phyloP scores from a whole-genome alignment of 139 green algal species.

The Chlamydomonas schloesseri region DNA sequence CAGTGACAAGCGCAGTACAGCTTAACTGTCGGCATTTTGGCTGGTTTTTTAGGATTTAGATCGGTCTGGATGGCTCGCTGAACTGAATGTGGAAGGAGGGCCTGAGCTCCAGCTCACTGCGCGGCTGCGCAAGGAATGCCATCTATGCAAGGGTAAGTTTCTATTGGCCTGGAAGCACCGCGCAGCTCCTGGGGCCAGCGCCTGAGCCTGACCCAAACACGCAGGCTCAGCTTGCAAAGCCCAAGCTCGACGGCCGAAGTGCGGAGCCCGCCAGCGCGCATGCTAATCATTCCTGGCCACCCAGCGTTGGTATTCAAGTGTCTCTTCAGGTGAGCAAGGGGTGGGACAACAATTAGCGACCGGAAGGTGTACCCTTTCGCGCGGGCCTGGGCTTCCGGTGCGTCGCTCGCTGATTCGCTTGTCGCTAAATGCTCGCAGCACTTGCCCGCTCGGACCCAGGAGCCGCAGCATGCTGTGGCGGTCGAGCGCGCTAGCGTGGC shows the following conservation, averaged over 20 bases:
- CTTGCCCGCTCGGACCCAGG: not conserved
- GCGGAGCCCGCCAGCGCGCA: conserved; percentile 5
- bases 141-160: not conserved
- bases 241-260: not conserved
- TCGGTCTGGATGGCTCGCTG: not conserved
- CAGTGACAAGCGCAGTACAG: too few species aligned
- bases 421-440: not conserved
- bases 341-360: too few species aligned
- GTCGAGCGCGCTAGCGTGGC: not conserved
- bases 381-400: not conserved
- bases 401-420: not conserved
- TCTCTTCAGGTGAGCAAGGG: conserved; percentile 17
- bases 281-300: not conserved
- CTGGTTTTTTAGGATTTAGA: too few species aligned
- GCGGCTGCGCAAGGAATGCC: not conserved
- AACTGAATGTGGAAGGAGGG: not conserved
- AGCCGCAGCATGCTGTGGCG: not conserved
- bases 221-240: not conserved
- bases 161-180: not conserved
- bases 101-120: not conserved
- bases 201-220: not conserved
- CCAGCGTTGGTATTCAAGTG: not conserved
- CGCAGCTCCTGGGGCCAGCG: not conserved
- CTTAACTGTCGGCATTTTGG: not conserved
- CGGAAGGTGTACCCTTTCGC: not conserved